These are phyloP conservation scores for Penicillium sp. DNA, from an alignment of 2,329 filamentous ascomycete genomes.

Conservation along the genomic window DNA sequence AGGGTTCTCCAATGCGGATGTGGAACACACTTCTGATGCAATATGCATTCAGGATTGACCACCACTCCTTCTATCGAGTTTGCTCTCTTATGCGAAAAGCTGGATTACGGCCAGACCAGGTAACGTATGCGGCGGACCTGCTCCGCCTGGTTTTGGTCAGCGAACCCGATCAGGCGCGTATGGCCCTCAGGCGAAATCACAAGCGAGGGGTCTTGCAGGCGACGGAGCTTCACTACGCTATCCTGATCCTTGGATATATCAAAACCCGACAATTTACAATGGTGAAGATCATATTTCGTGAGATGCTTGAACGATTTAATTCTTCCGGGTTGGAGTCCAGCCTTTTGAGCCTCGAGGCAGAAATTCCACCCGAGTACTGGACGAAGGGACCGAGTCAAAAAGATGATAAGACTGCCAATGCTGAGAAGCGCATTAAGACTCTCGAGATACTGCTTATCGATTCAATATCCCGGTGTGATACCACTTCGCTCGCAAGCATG, in stretches of 20 bases:
- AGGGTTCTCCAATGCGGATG: slow-evolving; percentile 59
- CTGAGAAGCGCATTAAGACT: slow-evolving; percentile 27
- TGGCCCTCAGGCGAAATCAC: slow-evolving; percentile 48
- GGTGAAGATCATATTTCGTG: slow-evolving; percentile 52
- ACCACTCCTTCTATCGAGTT: slow-evolving; percentile 53
- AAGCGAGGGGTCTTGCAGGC: slow-evolving; percentile 38
- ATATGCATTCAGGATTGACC: slow-evolving; percentile 64
- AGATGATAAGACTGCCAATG: slow-evolving; percentile 6
- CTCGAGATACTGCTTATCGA: slow-evolving; percentile 40
- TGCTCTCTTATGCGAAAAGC: slow-evolving; percentile 57
- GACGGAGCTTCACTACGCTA: slow-evolving; percentile 47
- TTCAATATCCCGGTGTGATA: slow-evolving; percentile 39
- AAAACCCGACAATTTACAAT: slow-evolving; percentile 47
- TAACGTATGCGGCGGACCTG: slow-evolving; percentile 64
- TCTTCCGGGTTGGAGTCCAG: slow-evolving; percentile 23
- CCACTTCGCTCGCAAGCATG: slow-evolving; percentile 46
- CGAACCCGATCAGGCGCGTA: slow-evolving; percentile 56
- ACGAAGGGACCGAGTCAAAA: slow-evolving; percentile 21
- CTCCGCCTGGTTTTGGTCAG: slow-evolving; percentile 54
- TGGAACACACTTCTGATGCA: slow-evolving; percentile 78
- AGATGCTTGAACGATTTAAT: slow-evolving; percentile 39
- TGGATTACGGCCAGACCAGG: slow-evolving; percentile 52
- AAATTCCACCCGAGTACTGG: slow-evolving; percentile 20
- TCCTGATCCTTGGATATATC: slow-evolving; percentile 53
- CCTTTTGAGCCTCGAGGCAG: not conserved